A percentile compares a stretch with the other conserved stretches of the same genome.
phyloP scores from a whole-genome alignment of 192 early-diverging fungal genomes.

The Mortierella hygrophila region DNA sequence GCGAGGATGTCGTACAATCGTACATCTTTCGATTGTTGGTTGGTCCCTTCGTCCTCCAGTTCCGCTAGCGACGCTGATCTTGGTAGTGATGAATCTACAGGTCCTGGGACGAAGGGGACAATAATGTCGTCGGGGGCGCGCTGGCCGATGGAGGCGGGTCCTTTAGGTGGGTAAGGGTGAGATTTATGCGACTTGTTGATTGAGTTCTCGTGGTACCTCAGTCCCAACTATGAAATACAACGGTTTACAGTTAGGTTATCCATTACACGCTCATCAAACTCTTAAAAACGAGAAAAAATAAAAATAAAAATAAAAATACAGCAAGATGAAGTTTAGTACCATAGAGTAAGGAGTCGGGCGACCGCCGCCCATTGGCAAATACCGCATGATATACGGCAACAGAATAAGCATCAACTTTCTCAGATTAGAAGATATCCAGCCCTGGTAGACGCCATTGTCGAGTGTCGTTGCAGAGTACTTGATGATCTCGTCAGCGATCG shows the following conservation, averaged over 20 bases:
- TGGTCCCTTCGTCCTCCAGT: background rate
- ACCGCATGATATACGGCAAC: background rate
- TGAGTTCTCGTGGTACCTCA: conserved; percentile 18
- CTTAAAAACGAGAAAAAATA: no score
- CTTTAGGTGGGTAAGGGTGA: background rate
- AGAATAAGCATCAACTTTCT: background rate
- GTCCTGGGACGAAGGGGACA: background rate
- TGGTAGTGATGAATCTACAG: no score
- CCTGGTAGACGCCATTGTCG: background rate
- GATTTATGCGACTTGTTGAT: background rate
- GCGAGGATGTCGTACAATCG: conserved; percentile 13
- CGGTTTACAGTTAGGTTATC: background rate
- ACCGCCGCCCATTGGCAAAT: background rate
- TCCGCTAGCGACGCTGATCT: no score
- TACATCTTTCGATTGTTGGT: background rate
- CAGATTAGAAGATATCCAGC: background rate
- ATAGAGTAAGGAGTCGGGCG: conserved; percentile 5
- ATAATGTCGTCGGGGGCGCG: conserved; percentile 12
- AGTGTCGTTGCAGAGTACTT: background rate
- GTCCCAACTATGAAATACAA: background rate
- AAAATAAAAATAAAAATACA: no score
- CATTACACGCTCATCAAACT: background rate
- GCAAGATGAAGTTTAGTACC: background rate
- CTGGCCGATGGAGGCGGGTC: background rate
- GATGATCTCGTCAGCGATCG: conserved; percentile 14